Evolutionary conservation across 352 stramenopile species (phyloP).

Genomic region (Globisporangium yorkense): DNA sequence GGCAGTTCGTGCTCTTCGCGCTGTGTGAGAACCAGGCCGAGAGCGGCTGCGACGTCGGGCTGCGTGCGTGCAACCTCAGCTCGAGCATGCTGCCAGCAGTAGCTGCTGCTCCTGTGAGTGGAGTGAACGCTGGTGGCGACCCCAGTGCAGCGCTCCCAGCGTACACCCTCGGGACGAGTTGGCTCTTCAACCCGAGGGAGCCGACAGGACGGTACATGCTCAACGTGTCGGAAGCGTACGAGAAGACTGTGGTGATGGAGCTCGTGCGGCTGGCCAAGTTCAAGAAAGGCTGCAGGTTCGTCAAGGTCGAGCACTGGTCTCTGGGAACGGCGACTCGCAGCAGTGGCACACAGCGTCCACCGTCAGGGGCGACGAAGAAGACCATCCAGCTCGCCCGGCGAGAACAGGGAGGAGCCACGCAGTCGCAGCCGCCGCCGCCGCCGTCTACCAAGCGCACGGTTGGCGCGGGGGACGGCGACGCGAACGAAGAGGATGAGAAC

Average conservation of each 20-base stretch:
- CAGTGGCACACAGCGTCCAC: neutral
- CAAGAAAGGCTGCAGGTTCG: slow-evolving; percentile 69
- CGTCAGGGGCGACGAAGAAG: slow-evolving; percentile 20
- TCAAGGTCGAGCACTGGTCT: slow-evolving; percentile 52
- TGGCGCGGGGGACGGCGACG: slow-evolving; percentile 1
- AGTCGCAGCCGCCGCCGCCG: neutral
- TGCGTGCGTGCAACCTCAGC: slow-evolving; percentile 59
- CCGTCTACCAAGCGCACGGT: neutral
- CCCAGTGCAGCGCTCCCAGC: slow-evolving; percentile 20
- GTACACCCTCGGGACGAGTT: slow-evolving; percentile 28
- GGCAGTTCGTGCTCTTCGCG: slow-evolving; percentile 57
- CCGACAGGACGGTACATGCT: slow-evolving; percentile 67
- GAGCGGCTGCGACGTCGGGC: slow-evolving; percentile 45
- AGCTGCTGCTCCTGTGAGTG: neutral
- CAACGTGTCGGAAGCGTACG: slow-evolving; percentile 60
- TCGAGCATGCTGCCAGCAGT: slow-evolving; percentile 14
- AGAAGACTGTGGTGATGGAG: slow-evolving; percentile 72
- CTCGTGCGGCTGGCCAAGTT: slow-evolving; percentile 65
- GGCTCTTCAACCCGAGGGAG: slow-evolving; percentile 68
- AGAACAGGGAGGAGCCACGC: slow-evolving; percentile 15
- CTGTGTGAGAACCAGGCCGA: slow-evolving; percentile 52
- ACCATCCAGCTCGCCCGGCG: slow-evolving; percentile 40
- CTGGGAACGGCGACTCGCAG: neutral
- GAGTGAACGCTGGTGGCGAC: neutral
- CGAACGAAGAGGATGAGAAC: slow-evolving; percentile 25